Percentiles rank a stretch among this genome's conserved stretches.
Evolutionary conservation across 352 stramenopile species (phyloP).

Genomic region (Globisporangium acanthophoron): DNA sequence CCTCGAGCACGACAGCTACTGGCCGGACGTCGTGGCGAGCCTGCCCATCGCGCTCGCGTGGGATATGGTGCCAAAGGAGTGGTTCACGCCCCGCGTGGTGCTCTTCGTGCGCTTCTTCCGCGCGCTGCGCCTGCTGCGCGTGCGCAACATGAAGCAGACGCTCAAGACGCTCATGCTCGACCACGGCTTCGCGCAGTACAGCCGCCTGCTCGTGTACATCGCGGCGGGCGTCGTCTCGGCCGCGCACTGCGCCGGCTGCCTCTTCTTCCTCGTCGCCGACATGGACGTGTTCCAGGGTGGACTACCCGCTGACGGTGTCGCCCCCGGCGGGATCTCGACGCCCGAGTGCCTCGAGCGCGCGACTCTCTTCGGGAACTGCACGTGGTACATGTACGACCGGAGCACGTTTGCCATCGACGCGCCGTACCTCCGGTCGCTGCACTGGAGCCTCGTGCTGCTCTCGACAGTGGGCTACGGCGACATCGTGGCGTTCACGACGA

Average conservation of each 20-base stretch:
- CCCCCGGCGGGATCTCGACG: conserved; percentile 3
- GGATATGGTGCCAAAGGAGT: conserved; percentile 48
- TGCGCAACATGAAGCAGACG: conserved; percentile 29
- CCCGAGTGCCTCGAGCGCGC: conserved; percentile 13
- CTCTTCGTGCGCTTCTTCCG: conserved; percentile 34
- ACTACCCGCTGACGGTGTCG: conserved; percentile 22
- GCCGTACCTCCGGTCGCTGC: conserved; percentile 50
- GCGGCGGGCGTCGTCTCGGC: conserved; percentile 34
- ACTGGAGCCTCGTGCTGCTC: conserved; percentile 71
- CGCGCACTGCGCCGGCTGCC: conserved; percentile 38
- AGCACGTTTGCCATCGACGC: conserved; percentile 57
- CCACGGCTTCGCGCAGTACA: conserved; percentile 30
- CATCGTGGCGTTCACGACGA: conserved; percentile 18
- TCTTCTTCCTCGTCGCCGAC: conserved; percentile 58
- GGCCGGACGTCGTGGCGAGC: conserved; percentile 26
- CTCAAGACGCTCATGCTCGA: conserved; percentile 30
- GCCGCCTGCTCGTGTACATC: conserved; percentile 45
- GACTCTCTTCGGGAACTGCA: conserved; percentile 52
- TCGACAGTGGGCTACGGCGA: conserved; percentile 64
- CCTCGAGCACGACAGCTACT: conserved; percentile 29
- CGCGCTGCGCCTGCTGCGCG: conserved; percentile 39
- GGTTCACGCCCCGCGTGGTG: conserved; percentile 19
- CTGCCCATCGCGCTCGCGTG: conserved; percentile 45
- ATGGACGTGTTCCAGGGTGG: conserved; percentile 34
- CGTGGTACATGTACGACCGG: conserved; percentile 69